Conservation (phyloP, 139 green algal species). For the Coccomyxa sp. region DNA sequence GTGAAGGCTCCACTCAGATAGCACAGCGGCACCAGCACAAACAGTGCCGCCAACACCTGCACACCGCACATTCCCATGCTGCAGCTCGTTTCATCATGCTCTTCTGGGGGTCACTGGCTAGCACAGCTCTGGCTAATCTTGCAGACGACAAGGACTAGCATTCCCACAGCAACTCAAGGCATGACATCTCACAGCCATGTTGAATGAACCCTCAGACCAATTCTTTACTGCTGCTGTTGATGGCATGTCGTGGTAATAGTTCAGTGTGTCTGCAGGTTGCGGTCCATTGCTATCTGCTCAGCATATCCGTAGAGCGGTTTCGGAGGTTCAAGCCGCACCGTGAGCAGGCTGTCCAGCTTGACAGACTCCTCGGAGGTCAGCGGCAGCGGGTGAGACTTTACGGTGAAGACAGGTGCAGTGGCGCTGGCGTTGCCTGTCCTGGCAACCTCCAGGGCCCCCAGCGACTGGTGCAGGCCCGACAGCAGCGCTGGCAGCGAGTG, state of each 20-base stretch:
- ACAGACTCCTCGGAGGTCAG: constrained; percentile 19
- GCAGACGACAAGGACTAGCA: no score
- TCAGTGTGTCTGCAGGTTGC: no score
- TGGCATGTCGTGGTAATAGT: no score
- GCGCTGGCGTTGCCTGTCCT: background rate
- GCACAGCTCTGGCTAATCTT: no score
- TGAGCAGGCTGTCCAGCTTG: constrained; percentile 4
- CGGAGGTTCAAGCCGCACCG: background rate
- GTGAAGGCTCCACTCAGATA: constrained; percentile 21
- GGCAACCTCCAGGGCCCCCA: background rate
- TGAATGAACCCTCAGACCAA: no score
- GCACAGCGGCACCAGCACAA: constrained; percentile 19
- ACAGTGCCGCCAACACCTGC: constrained; percentile 22
- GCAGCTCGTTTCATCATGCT: background rate
- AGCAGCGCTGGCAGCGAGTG: constrained; percentile 13
- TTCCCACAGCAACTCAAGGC: no score
- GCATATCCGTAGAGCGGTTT: background rate
- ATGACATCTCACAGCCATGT: no score
- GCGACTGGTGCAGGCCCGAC: constrained; percentile 11
- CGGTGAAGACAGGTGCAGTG: background rate
- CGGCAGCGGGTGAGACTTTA: constrained; percentile 25
- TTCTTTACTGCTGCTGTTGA: no score
- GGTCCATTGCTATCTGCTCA: background rate
- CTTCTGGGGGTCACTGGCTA: no score
- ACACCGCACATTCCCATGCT: constrained; percentile 6